These are phyloP conservation scores for Hymenochaete sp. DNA, from an alignment of 1,284 basidiomycete species.

Conservation along the genomic window DNA sequence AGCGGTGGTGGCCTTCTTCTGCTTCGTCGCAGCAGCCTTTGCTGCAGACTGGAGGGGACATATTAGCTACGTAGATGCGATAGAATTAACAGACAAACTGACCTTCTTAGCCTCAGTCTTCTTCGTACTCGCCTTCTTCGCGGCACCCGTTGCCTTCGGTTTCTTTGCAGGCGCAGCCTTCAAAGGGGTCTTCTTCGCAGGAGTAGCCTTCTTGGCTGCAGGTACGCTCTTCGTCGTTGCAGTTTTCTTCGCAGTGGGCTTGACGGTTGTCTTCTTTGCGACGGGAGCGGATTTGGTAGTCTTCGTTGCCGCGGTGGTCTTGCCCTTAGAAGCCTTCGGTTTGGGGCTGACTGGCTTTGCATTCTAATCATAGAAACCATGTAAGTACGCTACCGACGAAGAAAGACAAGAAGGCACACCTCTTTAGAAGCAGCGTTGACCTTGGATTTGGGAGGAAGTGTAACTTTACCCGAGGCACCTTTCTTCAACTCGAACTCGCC, in stretches of 20 bases:
- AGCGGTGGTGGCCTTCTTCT: constrained; percentile 18
- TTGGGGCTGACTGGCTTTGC: constrained; percentile 25
- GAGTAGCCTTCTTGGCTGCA: constrained; percentile 23
- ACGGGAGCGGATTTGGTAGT: constrained; percentile 7
- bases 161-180: constrained; percentile 36
- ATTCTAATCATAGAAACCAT: constrained; percentile 31
- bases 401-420: constrained; percentile 32
- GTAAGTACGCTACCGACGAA: constrained; percentile 24
- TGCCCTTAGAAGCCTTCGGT: constrained; percentile 10
- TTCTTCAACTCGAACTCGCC: constrained; percentile 67
- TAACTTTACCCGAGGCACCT: constrained; percentile 66
- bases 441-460: constrained; percentile 46
- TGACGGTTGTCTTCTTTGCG: constrained; percentile 10
- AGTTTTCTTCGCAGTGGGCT: constrained; percentile 11
- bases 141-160: constrained; percentile 34
- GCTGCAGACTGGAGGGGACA: constrained; percentile 22
- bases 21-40: constrained; percentile 26
- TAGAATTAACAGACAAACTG: neutral
- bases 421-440: constrained; percentile 46
- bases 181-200: constrained; percentile 33
- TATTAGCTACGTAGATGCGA: neutral
- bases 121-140: constrained; percentile 34
- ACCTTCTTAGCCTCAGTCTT: no score
- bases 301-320: constrained; percentile 6
- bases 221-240: constrained; percentile 26